These are phyloP conservation scores for Chaetoscypha palmicola DNA, from an alignment of 2,329 filamentous ascomycete genomes.

Conservation along the genomic window DNA sequence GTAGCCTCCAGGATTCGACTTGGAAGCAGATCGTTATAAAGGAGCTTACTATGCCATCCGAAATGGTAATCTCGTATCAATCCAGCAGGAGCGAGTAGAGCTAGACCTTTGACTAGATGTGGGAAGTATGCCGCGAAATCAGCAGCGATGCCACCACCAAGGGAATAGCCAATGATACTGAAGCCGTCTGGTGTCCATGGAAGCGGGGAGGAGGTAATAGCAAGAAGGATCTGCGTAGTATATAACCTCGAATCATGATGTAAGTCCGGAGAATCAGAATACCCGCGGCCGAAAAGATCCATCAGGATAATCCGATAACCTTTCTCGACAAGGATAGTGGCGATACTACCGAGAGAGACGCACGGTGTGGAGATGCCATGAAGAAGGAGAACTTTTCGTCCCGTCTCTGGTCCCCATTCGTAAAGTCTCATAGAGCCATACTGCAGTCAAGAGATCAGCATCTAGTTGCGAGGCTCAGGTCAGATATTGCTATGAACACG, in stretches of 20 bases:
- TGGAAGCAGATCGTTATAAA: slow-evolving; percentile 50
- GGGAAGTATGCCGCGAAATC: slow-evolving; percentile 66
- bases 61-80: slow-evolving; percentile 55
- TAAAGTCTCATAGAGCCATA: slow-evolving; percentile 69
- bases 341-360: slow-evolving; percentile 59
- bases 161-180: slow-evolving; percentile 69
- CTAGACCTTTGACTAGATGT: slow-evolving; percentile 57
- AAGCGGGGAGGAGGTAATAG: slow-evolving; percentile 55
- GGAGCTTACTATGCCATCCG: slow-evolving; percentile 40
- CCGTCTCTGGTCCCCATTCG: slow-evolving; percentile 70
- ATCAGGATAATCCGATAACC: slow-evolving; percentile 77
- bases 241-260: slow-evolving; percentile 59
- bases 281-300: slow-evolving; percentile 71
- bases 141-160: slow-evolving; percentile 68
- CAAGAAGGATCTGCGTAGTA: slow-evolving; percentile 56
- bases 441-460: slow-evolving; percentile 3
- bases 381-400: slow-evolving; percentile 65
- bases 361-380: slow-evolving; percentile 79
- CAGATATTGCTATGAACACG: background rate
- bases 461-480: background rate
- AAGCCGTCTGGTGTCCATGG: slow-evolving; percentile 52
- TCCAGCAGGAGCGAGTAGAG: slow-evolving; percentile 74
- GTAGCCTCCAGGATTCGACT: slow-evolving; percentile 35
- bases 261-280: slow-evolving; percentile 59
- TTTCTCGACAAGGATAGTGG: slow-evolving; percentile 53